These are phyloP conservation scores for Emericellopsis atlantica DNA, from an alignment of 2,329 filamentous ascomycete species.

Conservation along the genomic window DNA sequence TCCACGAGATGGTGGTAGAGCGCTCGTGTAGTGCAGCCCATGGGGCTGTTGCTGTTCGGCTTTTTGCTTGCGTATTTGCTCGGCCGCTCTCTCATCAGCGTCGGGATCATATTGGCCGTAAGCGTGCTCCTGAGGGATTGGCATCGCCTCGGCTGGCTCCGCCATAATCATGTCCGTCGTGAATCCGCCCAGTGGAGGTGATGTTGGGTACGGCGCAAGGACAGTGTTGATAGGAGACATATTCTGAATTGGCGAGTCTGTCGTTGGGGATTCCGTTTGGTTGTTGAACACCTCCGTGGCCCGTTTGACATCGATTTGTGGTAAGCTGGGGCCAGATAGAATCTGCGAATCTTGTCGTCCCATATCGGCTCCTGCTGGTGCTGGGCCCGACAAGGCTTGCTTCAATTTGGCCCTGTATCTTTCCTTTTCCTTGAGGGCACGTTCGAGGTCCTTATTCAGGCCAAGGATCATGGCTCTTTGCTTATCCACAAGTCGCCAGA, in stretches of 20 bases:
- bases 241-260: conserved; percentile 36
- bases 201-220: conserved; percentile 52
- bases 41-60: conserved; percentile 23
- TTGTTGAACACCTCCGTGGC: background rate
- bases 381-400: conserved; percentile 43
- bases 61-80: conserved; percentile 31
- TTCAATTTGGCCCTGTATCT: conserved; percentile 85
- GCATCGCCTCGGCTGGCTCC: conserved; percentile 47
- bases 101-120: conserved; percentile 43
- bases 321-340: conserved; percentile 2
- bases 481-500: conserved; percentile 95
- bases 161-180: background rate
- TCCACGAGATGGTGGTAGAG: conserved; percentile 43
- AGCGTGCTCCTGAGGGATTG: conserved; percentile 46
- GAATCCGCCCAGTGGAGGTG: conserved; percentile 29
- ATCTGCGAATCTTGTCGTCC: background rate
- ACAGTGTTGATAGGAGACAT: conserved; percentile 47
- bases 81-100: conserved; percentile 33
- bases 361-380: conserved; percentile 8
- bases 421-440: conserved; percentile 86
- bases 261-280: conserved; percentile 30
- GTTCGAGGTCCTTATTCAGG: conserved; percentile 87
- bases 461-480: conserved; percentile 88
- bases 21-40: conserved; percentile 26
- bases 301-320: conserved; percentile 11